Conservation (phyloP, 2,329 filamentous ascomycete species). For the Chrysosporium queenslandicum region DNA sequence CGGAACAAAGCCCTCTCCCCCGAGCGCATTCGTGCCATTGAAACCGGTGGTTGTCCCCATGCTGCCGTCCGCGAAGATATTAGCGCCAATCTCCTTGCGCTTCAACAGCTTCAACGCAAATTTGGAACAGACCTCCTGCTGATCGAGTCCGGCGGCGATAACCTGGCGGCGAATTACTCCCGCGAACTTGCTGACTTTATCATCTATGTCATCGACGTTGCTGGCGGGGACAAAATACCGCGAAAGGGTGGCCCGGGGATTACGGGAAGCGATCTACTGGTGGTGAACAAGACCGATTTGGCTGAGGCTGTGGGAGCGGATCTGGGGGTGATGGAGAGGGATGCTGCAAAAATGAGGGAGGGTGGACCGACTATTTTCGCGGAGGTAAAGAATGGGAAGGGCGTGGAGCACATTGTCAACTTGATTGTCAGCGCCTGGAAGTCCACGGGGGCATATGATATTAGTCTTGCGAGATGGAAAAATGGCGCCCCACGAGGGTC, state of each 20-base stretch:
- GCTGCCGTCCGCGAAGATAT: conserved; percentile 97
- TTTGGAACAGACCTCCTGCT: conserved; percentile 77
- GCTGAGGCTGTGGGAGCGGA: conserved; percentile 86
- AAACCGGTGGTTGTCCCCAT: conserved; percentile 94
- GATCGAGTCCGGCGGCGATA: conserved; percentile 93
- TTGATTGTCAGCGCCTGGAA: conserved; percentile 88
- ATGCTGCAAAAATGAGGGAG: conserved; percentile 88
- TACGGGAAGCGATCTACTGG: conserved; percentile 83
- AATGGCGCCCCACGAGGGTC: conserved; percentile 31
- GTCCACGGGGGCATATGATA: conserved; percentile 61
- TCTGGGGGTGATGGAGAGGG: conserved; percentile 83
- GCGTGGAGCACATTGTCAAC: conserved; percentile 75
- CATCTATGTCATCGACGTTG: conserved; percentile 96
- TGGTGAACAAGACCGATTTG: conserved; percentile 96
- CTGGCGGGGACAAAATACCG: conserved; percentile 91
- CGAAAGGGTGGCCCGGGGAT: conserved; percentile 94
- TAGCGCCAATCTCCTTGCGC: conserved; percentile 78
- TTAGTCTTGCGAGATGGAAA: conserved; percentile 38
- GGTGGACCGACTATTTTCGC: conserved; percentile 93
- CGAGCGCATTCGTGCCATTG: conserved; percentile 81
- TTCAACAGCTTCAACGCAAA: conserved; percentile 74
- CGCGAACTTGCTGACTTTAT: conserved; percentile 94
- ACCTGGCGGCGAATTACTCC: conserved; percentile 92
- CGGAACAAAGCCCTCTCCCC: conserved; percentile 73
- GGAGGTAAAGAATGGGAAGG: conserved; percentile 87